Base-by-base conservation (phyloP, 2,329 filamentous ascomycete genomes). In the Hortaea sp. region DNA sequence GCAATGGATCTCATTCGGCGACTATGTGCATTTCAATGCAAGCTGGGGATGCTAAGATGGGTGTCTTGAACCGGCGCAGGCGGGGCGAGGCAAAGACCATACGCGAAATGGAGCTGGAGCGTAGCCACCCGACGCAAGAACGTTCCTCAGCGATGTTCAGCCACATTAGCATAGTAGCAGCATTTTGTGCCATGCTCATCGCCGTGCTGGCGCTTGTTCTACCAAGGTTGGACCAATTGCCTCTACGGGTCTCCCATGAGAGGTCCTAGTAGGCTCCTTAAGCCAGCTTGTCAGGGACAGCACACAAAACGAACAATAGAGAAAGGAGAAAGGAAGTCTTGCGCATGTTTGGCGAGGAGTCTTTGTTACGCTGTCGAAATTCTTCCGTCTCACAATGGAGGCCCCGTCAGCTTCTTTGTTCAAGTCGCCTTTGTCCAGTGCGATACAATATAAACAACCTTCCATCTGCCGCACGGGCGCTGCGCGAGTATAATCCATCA, bases 1-100 rank as follows among this genome's bases (percentile, higher is more conserved):
- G 51, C 46, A 63, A 63, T 47, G 60, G 60, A 7, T 32, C 45
- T 11, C 59, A 61, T 39, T 60, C 59, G 10, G 44, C 50, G 6
- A 63, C 59, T 2, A 58, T 59, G 42, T 60, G 59, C 35, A 53
- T 63, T 7, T 55, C 57, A 4, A 13, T 63, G 9, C 55, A 61
- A 28, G 48, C 53, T 10, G 58, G 58, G 4, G 37, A 45, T 2
- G 53, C 41, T 10, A 57, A 53, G 38, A 43, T 51, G 41, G 51
- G 6, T 7, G 46, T 53, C 12, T 45, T 57, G 41, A 49, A 48
- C 31, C 42, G 41, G 30, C 44, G 57, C 28, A 48, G 48, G 29
- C 48, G 58, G 13, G 60, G 60, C 30, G 42, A 48, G 42, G 40
- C 42, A 6, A 49, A 45, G 32, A 20, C 31, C 5, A 47, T 52